These are phyloP conservation scores for Metschnikowia rubicola DNA, from an alignment of 805 yeast genomes.

Conservation along the genomic window DNA sequence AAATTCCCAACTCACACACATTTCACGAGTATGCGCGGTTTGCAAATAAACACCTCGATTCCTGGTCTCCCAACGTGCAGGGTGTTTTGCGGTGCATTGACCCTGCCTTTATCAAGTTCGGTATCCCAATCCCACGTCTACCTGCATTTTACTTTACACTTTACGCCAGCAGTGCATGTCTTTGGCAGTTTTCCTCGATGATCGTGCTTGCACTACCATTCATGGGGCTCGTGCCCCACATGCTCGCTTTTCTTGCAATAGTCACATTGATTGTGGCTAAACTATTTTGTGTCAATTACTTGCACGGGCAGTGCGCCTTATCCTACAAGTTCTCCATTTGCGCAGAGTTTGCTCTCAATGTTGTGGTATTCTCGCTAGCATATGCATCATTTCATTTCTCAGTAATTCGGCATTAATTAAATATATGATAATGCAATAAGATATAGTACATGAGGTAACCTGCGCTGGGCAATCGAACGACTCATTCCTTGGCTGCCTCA, in stretches of 20 bases:
- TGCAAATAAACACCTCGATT: conserved; percentile 16
- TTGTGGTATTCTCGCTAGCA: conserved; percentile 13
- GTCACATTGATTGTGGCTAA: background rate
- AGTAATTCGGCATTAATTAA: background rate
- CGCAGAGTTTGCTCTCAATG: conserved; percentile 2
- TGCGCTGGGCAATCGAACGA: too few species aligned
- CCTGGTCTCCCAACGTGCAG: conserved; percentile 5
- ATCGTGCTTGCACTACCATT: conserved; percentile 11
- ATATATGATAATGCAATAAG: background rate
- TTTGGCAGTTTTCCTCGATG: conserved; percentile 14
- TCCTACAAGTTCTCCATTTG: conserved; percentile 12
- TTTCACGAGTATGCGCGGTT: conserved; percentile 22
- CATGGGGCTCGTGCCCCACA: background rate
- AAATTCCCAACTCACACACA: conserved; percentile 19
- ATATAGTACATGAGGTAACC: too few species aligned
- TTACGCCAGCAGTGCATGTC: conserved; percentile 3
- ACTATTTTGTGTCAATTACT: conserved; percentile 15
- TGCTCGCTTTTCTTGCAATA: background rate
- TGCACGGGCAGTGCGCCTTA: conserved; percentile 10
- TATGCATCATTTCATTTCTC: background rate
- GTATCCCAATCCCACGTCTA: conserved; percentile 9
- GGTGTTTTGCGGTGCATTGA: conserved; percentile 8
- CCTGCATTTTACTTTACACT: conserved; percentile 9
- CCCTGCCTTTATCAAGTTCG: conserved; percentile 16
- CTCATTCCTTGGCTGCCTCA: background rate